Evolutionary conservation across 345 rosid species (phyloP).

Genomic region (Adansonia digitata): DNA sequence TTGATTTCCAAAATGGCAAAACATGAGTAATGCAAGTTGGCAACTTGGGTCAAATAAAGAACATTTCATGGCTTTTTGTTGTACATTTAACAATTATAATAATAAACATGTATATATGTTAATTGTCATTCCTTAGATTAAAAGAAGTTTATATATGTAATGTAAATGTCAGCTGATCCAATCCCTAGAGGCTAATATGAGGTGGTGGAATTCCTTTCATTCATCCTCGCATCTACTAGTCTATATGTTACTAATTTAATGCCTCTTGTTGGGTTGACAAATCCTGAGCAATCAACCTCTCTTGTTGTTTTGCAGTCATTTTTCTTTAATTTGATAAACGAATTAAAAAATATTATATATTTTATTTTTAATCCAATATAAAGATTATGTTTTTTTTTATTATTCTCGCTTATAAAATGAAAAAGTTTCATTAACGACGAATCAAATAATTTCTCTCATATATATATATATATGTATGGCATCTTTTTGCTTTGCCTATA

Average conservation of each 20-base stretch:
- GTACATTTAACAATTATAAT: background rate
- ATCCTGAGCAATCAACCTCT: conserved; percentile 17
- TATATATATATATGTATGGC: background rate
- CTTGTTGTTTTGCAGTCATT: background rate
- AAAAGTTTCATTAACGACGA: no score
- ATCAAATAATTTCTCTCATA: background rate
- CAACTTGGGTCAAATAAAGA: conserved; percentile 1
- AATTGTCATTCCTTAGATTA: background rate
- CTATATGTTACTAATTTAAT: conserved; percentile 15
- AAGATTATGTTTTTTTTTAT: no score
- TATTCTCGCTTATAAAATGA: no score
- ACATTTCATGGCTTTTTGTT: background rate
- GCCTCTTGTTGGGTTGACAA: conserved; percentile 23
- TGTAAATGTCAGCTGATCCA: conserved; percentile 9
- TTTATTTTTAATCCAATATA: background rate
- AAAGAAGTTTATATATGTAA: background rate
- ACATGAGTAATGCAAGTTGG: conserved; percentile 14
- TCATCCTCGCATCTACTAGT: conserved; percentile 12
- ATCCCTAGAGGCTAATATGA: conserved; percentile 11
- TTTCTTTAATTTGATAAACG: background rate
- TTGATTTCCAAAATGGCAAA: conserved; percentile 4
- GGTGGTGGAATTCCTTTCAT: conserved; percentile 2
- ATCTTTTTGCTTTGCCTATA: background rate
- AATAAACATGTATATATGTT: background rate
- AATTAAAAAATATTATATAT: no score